Evolutionary conservation across 169 alveolate genomes (phyloP).

Genomic region (Cystoisospora suis): DNA sequence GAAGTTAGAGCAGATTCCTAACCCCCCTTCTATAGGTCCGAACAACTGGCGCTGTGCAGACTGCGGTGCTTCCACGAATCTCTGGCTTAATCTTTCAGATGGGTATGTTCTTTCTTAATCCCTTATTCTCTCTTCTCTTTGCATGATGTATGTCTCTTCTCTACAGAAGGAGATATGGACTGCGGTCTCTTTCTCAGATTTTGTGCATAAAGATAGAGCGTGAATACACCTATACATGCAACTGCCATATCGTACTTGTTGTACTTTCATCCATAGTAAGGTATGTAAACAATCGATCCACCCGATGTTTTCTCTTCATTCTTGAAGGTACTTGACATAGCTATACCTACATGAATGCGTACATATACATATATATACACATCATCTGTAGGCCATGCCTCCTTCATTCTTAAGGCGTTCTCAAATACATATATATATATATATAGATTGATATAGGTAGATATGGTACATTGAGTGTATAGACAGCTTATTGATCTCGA

Average conservation of each 20-base stretch:
- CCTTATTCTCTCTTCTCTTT: neutral
- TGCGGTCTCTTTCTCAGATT: too few relatives aligned
- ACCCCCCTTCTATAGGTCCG: slow-evolving; percentile 64
- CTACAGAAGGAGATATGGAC: too few relatives aligned
- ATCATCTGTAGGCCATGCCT: neutral
- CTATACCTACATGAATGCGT: neutral
- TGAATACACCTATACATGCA: too few relatives aligned
- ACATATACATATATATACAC: neutral
- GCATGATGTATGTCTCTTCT: too few relatives aligned
- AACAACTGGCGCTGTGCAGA: slow-evolving; percentile 67
- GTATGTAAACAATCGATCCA: too few relatives aligned
- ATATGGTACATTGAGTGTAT: neutral
- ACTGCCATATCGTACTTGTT: too few relatives aligned
- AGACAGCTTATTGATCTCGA: neutral
- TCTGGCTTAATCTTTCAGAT: slow-evolving; percentile 71
- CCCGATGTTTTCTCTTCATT: too few relatives aligned
- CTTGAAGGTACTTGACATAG: neutral
- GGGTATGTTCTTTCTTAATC: slow-evolving; percentile 27
- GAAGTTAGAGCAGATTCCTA: slow-evolving; percentile 30
- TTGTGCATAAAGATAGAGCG: too few relatives aligned
- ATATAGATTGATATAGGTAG: too few relatives aligned
- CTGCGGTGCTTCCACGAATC: slow-evolving; percentile 66
- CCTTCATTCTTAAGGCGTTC: neutral
- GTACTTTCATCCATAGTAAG: too few relatives aligned
- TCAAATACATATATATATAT: neutral